Base-by-base conservation (phyloP, 2,329 filamentous ascomycete species). In the Aspergillus intermedius region DNA sequence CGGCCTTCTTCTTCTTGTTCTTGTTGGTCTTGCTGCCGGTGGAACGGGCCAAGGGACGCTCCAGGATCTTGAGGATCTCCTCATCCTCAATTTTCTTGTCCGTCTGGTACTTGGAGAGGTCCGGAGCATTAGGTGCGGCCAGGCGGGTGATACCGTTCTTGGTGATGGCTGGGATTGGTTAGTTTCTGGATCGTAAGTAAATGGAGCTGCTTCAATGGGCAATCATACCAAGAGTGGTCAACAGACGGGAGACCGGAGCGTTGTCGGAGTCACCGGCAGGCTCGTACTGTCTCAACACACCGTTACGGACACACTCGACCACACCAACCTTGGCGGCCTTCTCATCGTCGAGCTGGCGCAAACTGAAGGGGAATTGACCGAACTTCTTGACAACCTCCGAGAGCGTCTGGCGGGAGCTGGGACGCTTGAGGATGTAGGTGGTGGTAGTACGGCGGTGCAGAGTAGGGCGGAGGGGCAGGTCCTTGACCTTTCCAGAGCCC, bases 51-150 rank as follows among this genome's bases (percentile, higher is more conserved):
- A 95, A 74, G 28, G 91, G 91, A 71, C 88, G 87, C 74, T 93
- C 90, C 45, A 98, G 80, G 56, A 97, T 91, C 79, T 93, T 88
- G 61, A 97, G 83, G 58, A 98, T 80, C 75, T 97, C 91, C 76
- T 95, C 89, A 57, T 97, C 91, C 58, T 84, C 86, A 65, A 98
- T 95, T 81, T 96, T 96, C 82, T 97, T 97, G 72, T 97, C 91
- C 30, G 88, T 86, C 81, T 95, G 86, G 78, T 86, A 82, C 77
- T 91, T 90, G 67, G 79, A 81, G 53, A 93, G 69, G 66, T 97
- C 89, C 55, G 86, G 78, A 19, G 84, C 70, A 53, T 87, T 83
- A 30, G 93, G 85, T 22, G 81, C 84, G 61, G 88, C 84, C 50
- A 98, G 77, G 74, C 88, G 88, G 65, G 87, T 89, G 63, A 98